phyloP scores from a whole-genome alignment of 2,329 filamentous ascomycete species.

The Dothideomycetes sp. region DNA sequence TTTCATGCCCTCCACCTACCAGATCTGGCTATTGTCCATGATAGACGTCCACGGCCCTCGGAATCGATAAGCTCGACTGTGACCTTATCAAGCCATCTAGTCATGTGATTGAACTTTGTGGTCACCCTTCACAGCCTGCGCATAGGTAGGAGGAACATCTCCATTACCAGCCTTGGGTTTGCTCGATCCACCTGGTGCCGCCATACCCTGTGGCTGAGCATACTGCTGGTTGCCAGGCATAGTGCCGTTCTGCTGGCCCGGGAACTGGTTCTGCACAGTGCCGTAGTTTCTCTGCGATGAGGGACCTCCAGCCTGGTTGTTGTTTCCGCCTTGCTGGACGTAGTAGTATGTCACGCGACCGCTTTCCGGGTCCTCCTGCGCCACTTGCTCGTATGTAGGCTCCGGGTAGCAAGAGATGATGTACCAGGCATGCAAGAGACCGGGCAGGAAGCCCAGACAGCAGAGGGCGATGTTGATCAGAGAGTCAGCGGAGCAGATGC shows the following conservation, averaged over 20 bases:
- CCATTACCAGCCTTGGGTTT: slow-evolving; percentile 22
- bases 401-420: slow-evolving; percentile 90
- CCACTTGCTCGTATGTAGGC: slow-evolving; percentile 48
- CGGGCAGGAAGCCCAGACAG: slow-evolving; percentile 51
- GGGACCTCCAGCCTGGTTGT: slow-evolving; percentile 26
- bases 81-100: slow-evolving; percentile 19
- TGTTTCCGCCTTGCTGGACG: slow-evolving; percentile 26
- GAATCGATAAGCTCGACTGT: too few relatives aligned
- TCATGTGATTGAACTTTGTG: slow-evolving; percentile 73
- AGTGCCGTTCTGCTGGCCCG: slow-evolving; percentile 27
- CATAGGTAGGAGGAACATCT: slow-evolving; percentile 62
- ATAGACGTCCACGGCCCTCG: too few relatives aligned
- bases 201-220: too few relatives aligned
- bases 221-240: slow-evolving; percentile 13
- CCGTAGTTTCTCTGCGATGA: slow-evolving; percentile 16
- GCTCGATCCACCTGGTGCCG: slow-evolving; percentile 22
- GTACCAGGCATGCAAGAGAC: slow-evolving; percentile 93
- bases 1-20: too few relatives aligned
- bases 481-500: slow-evolving; percentile 84
- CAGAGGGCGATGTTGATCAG: slow-evolving; percentile 93
- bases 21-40: too few relatives aligned
- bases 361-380: slow-evolving; percentile 50
- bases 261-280: slow-evolving; percentile 29
- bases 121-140: slow-evolving; percentile 72
- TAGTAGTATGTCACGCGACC: slow-evolving; percentile 65